These are phyloP conservation scores for Ceratobasidium sp. DNA, from an alignment of 1,284 basidiomycete species.

Conservation along the genomic window DNA sequence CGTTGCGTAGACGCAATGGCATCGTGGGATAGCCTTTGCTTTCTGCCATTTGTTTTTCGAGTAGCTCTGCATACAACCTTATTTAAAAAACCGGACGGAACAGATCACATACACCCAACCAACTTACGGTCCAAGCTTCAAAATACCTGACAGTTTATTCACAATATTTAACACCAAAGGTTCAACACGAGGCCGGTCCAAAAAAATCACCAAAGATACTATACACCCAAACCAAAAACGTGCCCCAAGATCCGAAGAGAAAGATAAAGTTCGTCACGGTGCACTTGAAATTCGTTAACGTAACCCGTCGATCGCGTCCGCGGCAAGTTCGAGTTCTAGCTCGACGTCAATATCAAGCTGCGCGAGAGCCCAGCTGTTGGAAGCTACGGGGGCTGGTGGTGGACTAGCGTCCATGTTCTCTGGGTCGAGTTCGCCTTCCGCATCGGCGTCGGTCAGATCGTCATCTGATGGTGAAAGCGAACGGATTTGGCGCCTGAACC, in stretches of 20 bases:
- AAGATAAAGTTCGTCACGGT: not conserved
- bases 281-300: not conserved
- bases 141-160: not conserved
- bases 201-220: not conserved
- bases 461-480: slow-evolving; percentile 34
- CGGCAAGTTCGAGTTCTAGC: slow-evolving; percentile 26
- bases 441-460: slow-evolving; percentile 27
- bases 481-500: slow-evolving; percentile 12
- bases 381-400: not conserved
- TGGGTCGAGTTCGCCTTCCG: slow-evolving; percentile 32
- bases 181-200: slow-evolving; percentile 24
- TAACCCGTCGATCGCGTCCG: slow-evolving; percentile 14
- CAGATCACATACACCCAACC: too few species aligned
- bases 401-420: not conserved
- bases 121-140: not conserved
- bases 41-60: not conserved
- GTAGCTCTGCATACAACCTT: not conserved
- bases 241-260: not conserved
- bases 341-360: slow-evolving; percentile 36
- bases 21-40: not conserved
- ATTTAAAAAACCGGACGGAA: too few species aligned
- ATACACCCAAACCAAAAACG: slow-evolving; percentile 1
- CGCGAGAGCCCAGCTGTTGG: slow-evolving; percentile 26
- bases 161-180: slow-evolving; percentile 1
- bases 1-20: not conserved